phyloP scores from a whole-genome alignment of 2,329 filamentous ascomycete genomes.

The Ceratocystis diversiconidia region DNA sequence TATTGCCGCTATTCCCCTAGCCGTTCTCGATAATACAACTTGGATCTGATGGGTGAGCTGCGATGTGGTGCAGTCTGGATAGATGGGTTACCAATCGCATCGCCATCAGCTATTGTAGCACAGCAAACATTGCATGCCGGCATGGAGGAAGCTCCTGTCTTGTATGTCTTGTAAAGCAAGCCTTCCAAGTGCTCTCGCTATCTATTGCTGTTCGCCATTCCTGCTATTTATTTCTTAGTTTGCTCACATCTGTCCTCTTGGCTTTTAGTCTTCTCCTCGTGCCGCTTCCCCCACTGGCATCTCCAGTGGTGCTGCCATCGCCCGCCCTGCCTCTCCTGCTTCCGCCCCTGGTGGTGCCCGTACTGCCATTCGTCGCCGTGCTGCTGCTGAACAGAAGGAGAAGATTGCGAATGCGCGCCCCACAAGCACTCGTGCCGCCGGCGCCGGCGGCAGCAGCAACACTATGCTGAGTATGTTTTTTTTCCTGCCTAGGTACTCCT shows the following conservation, averaged over 20 bases:
- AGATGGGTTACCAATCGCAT: neutral
- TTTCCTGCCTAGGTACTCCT: neutral
- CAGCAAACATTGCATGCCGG: neutral
- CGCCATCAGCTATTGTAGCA: too few relatives aligned
- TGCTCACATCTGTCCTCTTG: neutral
- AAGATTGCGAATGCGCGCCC: constrained; percentile 89
- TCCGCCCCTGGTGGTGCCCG: constrained; percentile 76
- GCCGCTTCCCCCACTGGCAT: constrained; percentile 43
- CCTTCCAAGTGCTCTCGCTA: neutral
- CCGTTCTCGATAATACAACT: constrained; percentile 7
- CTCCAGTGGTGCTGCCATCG: constrained; percentile 53
- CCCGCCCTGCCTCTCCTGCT: constrained; percentile 71
- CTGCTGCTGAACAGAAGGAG: constrained; percentile 93
- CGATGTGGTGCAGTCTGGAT: neutral
- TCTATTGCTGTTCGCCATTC: neutral
- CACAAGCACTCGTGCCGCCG: constrained; percentile 80
- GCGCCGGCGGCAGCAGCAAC: constrained; percentile 88
- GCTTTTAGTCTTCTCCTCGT: constrained; percentile 42
- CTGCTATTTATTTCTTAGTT: neutral
- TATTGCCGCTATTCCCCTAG: constrained; percentile 8
- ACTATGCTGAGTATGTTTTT: constrained; percentile 82
- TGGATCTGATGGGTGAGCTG: neutral
- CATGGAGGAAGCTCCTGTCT: neutral
- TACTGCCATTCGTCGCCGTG: constrained; percentile 86
- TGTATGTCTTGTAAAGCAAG: neutral